A percentile compares a stretch with the other conserved stretches of the same genome.
These are phyloP conservation scores for Colletotrichum sp. DNA, from an alignment of 2,329 filamentous ascomycete species.

Conservation along the genomic window DNA sequence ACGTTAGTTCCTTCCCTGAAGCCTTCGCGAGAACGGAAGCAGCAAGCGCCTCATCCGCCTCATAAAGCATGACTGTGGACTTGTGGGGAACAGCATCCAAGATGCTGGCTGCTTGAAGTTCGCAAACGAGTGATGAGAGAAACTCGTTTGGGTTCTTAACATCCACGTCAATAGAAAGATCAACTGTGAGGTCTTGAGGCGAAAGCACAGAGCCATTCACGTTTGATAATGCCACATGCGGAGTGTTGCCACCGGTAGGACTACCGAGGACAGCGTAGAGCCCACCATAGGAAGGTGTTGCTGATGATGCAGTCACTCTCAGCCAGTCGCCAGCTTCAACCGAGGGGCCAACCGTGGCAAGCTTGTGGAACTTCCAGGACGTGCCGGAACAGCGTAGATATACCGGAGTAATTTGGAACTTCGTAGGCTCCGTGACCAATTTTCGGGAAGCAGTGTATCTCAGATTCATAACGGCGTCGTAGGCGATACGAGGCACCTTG, in stretches of 20 bases:
- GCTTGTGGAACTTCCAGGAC: background rate
- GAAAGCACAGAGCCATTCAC: background rate
- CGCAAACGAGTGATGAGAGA: background rate
- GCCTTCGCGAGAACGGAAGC: background rate
- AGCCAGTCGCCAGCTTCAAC: background rate
- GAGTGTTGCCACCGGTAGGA: background rate
- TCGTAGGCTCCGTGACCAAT: background rate
- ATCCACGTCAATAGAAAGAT: background rate
- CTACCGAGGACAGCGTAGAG: background rate
- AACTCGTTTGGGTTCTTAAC: background rate
- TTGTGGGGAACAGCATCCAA: background rate
- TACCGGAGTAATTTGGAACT: background rate
- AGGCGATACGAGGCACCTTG: background rate
- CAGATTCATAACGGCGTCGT: background rate
- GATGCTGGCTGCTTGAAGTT: background rate
- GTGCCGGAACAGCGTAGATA: background rate
- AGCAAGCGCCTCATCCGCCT: background rate
- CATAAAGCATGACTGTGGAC: background rate
- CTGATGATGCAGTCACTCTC: background rate
- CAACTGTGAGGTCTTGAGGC: background rate
- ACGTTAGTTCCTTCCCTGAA: background rate
- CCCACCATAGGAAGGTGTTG: background rate
- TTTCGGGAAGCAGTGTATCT: background rate
- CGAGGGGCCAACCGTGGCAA: background rate
- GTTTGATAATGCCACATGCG: background rate